phyloP scores from a whole-genome alignment of 352 stramenopile species.

The Achlya hypogyna region DNA sequence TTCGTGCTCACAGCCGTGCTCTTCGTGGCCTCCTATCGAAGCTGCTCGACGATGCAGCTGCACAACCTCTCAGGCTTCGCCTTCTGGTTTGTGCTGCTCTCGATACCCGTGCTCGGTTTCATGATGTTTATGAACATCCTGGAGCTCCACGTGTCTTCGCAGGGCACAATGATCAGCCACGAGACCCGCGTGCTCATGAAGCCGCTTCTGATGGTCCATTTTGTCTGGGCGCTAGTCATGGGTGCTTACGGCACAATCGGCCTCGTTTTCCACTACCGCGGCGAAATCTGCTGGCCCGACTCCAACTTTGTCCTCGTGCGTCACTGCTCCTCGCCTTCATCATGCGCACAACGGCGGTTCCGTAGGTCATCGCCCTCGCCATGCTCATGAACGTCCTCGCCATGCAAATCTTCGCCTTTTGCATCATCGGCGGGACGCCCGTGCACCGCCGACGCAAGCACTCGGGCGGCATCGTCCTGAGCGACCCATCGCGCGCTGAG shows the following conservation, averaged over 20 bases:
- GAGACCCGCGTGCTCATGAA: conserved; percentile 83
- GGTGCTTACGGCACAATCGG: conserved; percentile 46
- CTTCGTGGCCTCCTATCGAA: conserved; percentile 52
- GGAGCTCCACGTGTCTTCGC: conserved; percentile 72
- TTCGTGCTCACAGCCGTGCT: conserved; percentile 48
- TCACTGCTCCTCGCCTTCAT: not conserved
- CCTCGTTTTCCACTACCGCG: conserved; percentile 58
- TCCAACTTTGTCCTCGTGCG: conserved; percentile 66
- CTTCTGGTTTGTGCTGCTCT: conserved; percentile 72
- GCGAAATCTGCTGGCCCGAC: conserved; percentile 59
- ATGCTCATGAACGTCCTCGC: conserved; percentile 12
- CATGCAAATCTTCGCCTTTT: conserved; percentile 12
- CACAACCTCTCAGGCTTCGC: conserved; percentile 40
- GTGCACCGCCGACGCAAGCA: conserved; percentile 2
- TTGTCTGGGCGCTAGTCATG: conserved; percentile 65
- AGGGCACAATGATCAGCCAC: conserved; percentile 79
- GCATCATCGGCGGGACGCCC: conserved; percentile 18
- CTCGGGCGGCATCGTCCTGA: not conserved
- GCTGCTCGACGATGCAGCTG: conserved; percentile 55
- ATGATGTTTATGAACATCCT: conserved; percentile 81
- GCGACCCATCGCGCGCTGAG: not conserved
- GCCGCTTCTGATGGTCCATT: conserved; percentile 61
- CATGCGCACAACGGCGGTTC: not conserved
- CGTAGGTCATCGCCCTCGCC: conserved; percentile 5
- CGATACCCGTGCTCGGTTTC: conserved; percentile 61